Conservation (phyloP, 108 stramenopile species). For the Stephanodiscus minutulus region DNA sequence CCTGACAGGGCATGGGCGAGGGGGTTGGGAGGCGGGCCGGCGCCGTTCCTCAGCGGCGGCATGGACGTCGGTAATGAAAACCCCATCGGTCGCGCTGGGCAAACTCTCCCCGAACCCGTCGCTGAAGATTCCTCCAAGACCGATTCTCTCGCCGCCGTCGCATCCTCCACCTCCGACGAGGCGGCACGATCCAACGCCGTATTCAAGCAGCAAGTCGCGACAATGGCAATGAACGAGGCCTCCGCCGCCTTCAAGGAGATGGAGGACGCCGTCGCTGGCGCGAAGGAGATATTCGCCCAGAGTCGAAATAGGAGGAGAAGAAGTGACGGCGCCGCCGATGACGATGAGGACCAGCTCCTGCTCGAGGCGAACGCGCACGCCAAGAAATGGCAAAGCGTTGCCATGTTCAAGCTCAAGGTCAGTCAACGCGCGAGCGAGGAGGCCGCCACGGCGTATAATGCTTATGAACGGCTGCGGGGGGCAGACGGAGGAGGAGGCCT, state of each 20-base stretch:
- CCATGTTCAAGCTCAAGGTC: slow-evolving; percentile 49
- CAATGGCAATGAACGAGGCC: slow-evolving; percentile 52
- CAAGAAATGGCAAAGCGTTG: slow-evolving; percentile 34
- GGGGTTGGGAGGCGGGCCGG: background rate
- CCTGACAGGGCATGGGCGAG: too few relatives aligned
- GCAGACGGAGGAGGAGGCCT: too few relatives aligned
- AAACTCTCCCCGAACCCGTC: background rate
- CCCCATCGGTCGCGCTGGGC: background rate
- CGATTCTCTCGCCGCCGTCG: background rate
- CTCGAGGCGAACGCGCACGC: slow-evolving; percentile 35
- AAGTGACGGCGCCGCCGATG: slow-evolving; percentile 13
- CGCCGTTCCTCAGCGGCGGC: background rate
- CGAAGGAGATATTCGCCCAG: slow-evolving; percentile 26
- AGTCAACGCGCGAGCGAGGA: slow-evolving; percentile 46
- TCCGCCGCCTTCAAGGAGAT: slow-evolving; percentile 34
- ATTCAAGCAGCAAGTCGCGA: slow-evolving; percentile 47
- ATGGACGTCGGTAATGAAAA: background rate
- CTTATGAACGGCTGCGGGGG: slow-evolving; percentile 1
- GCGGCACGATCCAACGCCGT: slow-evolving; percentile 18
- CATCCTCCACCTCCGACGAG: slow-evolving; percentile 1
- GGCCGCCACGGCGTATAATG: slow-evolving; percentile 32
- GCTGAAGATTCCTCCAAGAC: background rate
- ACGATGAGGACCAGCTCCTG: slow-evolving; percentile 24
- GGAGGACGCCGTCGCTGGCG: slow-evolving; percentile 32
- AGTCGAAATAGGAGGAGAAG: background rate